Base-by-base conservation (phyloP, 2,329 filamentous ascomycete species). In the Teratosphaeria gauchensis region DNA sequence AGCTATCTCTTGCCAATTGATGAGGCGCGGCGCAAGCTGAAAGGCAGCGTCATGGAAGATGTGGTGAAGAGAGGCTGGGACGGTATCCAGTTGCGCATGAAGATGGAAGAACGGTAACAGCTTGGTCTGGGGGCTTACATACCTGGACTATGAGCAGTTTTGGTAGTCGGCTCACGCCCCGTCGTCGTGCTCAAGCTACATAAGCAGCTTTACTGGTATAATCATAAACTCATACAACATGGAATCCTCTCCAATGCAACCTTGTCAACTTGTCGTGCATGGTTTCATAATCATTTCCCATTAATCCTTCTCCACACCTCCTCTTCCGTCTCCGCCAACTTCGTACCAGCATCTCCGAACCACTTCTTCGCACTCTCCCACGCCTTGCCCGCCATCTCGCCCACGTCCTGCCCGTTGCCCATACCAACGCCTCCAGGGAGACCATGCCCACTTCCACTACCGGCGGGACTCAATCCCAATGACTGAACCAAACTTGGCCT, bases 231-330 rank as follows among this genome's bases (percentile, higher is more conserved):
- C 51, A 19, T 31, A 54, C n/a, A 21, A 48, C 2, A 48, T 21
- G 16, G n/a, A 48, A 11, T 48, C 16, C 42, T 21, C 16, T 5
- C 42, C n/a, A 19, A 9, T 8, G 42, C 42, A 21, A 1, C 42
- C 16, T 48, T 5, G 42, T 48, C 42, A 19, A 4, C 5, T 24
- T 21, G 6, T 21, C 16, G 8, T n/a, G 42, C 19, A 19, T 53
- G 52, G 7, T 30, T 3, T 24, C 35, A 24, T 46, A 24, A 21
- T 54, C 56, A 46, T 59, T 58, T 54, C 21, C 64, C 68, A 67
- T 77, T 77, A 56, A 80, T 74, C 61, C 71, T 70, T 69, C 69
- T 77, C 78, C 78, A 80, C 53, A 77, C 74, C 68, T 74, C 74
- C 57, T 74, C 73, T 66, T 79, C 77, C 52, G 75, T 72, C 67